Percentiles rank a stretch among this genome's conserved stretches.
phyloP scores from a whole-genome alignment of 805 yeast genomes.

The Hanseniaspora hatyaiensis region DNA sequence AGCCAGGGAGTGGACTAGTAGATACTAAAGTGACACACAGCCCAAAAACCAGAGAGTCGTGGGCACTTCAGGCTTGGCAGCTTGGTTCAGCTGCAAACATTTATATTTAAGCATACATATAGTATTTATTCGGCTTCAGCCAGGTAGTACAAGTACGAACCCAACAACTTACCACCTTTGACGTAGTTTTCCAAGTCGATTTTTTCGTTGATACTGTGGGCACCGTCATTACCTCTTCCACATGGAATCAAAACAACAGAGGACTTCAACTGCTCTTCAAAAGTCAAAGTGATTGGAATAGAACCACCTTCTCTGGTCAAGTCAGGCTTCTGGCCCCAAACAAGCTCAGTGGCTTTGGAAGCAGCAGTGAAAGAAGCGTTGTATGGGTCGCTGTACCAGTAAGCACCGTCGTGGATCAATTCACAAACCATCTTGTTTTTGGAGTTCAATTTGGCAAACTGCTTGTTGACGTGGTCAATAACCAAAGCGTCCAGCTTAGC shows the following conservation, averaged over 20 bases:
- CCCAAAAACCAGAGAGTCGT: too few species aligned
- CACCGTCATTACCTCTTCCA: slow-evolving; percentile 99
- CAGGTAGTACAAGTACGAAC: slow-evolving; percentile 86
- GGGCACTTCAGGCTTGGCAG: too few species aligned
- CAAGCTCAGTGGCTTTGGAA: slow-evolving; percentile 81
- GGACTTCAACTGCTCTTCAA: slow-evolving; percentile 76
- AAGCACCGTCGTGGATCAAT: slow-evolving; percentile 86
- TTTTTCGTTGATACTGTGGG: slow-evolving; percentile 95
- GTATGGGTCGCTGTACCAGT: slow-evolving; percentile 92
- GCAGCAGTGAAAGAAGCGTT: slow-evolving; percentile 92
- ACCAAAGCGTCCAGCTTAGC: slow-evolving; percentile 69
- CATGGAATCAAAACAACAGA: slow-evolving; percentile 84
- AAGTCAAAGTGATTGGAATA: slow-evolving; percentile 89
- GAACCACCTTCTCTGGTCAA: slow-evolving; percentile 98
- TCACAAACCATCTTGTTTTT: slow-evolving; percentile 64
- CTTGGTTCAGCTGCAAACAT: too few species aligned
- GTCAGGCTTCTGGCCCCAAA: slow-evolving; percentile 92
- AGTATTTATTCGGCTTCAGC: slow-evolving; percentile 32
- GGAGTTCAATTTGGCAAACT: slow-evolving; percentile 57
- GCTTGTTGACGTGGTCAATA: slow-evolving; percentile 51
- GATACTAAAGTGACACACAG: too few species aligned
- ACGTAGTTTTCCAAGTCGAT: slow-evolving; percentile 78
- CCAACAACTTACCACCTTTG: slow-evolving; percentile 84
- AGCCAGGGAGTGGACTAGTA: too few species aligned
- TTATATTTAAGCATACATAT: background rate